These are phyloP conservation scores for Boletus sensibilis DNA, from an alignment of 768 basidiomycete species.

Conservation along the genomic window DNA sequence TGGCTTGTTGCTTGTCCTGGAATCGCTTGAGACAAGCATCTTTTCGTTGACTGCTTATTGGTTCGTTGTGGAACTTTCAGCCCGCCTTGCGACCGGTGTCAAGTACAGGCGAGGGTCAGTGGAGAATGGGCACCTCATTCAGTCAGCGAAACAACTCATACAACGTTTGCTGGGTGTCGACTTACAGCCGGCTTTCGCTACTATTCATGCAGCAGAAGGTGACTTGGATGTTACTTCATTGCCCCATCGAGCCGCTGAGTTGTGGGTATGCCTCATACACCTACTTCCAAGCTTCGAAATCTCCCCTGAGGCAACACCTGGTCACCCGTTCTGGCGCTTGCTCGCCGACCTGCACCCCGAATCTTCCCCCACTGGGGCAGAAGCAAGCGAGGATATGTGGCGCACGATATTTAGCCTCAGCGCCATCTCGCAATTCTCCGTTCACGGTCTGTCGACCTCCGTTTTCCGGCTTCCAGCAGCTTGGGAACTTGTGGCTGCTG, in stretches of 20 bases:
- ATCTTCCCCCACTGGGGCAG: slow-evolving; percentile 35
- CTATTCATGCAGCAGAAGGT: slow-evolving; percentile 19
- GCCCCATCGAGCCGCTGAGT: slow-evolving; percentile 49
- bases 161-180: slow-evolving; percentile 53
- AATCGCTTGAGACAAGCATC: slow-evolving; percentile 33
- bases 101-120: slow-evolving; percentile 30
- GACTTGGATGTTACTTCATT: slow-evolving; percentile 37
- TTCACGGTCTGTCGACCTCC: slow-evolving; percentile 45
- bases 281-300: slow-evolving; percentile 36
- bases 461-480: slow-evolving; percentile 45
- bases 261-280: slow-evolving; percentile 77
- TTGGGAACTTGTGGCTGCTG: slow-evolving; percentile 65
- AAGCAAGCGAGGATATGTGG: slow-evolving; percentile 72
- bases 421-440: slow-evolving; percentile 77
- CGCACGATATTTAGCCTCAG: slow-evolving; percentile 64
- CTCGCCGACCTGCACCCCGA: slow-evolving; percentile 37
- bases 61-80: slow-evolving; percentile 61
- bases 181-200: slow-evolving; percentile 35
- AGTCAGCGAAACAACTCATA: slow-evolving; percentile 42
- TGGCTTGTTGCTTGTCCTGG: slow-evolving; percentile 39
- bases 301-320: slow-evolving; percentile 15
- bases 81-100: slow-evolving; percentile 34
- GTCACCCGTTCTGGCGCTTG: slow-evolving; percentile 47
- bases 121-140: slow-evolving; percentile 22
- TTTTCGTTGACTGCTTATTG: slow-evolving; percentile 52